Conservation (phyloP, 2,329 filamentous ascomycete genomes). For the Tolypocladium pustulatum region DNA sequence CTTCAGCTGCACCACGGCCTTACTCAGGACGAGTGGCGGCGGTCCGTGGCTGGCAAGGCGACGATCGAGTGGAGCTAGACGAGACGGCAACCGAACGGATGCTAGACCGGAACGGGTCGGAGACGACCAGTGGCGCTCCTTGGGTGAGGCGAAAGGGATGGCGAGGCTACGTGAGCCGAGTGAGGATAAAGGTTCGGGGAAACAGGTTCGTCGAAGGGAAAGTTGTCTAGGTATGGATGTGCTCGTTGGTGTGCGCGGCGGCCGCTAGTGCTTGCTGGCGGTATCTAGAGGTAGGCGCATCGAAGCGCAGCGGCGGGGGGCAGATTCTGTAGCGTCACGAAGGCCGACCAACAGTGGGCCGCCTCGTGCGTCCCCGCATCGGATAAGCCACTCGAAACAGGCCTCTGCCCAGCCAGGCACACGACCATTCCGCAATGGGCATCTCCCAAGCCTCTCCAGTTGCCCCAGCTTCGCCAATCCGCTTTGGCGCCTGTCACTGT, state of each 20-base stretch:
- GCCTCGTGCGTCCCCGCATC: not conserved
- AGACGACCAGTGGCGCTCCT: not conserved
- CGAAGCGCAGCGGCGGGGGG: not conserved
- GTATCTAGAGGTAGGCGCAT: not conserved
- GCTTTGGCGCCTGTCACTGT: not conserved
- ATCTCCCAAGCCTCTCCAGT: not conserved
- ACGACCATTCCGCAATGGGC: not conserved
- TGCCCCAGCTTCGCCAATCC: not conserved
- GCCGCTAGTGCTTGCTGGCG: not conserved
- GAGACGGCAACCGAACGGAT: not conserved
- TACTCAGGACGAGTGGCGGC: not conserved
- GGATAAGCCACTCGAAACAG: not conserved
- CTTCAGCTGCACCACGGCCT: not conserved
- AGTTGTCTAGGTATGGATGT: not conserved
- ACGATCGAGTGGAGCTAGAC: not conserved
- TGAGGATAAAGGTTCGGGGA: not conserved
- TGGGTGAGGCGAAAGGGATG: not conserved
- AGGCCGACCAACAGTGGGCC: not conserved
- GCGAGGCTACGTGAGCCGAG: not conserved
- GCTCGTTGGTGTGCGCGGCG: not conserved
- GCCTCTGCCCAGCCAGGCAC: not conserved
- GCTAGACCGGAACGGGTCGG: not conserved
- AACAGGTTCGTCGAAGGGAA: not conserved
- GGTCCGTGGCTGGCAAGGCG: not conserved
- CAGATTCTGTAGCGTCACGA: not conserved